Evolutionary conservation across 2,329 filamentous ascomycete species (phyloP), one percentile per base, ranked within the genome.

Genomic region (Simplicillium sp.): DNA sequence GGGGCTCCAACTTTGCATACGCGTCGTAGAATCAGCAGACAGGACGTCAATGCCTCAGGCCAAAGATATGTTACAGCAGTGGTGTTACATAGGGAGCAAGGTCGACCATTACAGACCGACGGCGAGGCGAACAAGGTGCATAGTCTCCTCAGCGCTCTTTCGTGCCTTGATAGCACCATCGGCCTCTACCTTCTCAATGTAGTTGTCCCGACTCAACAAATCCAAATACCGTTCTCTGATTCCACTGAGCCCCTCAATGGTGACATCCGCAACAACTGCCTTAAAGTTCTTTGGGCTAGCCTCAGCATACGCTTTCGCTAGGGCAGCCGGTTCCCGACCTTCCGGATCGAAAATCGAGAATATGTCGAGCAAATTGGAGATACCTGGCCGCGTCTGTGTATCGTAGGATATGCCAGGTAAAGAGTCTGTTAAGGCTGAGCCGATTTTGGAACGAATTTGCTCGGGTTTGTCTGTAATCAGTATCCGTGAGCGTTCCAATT

Each of bases 321-420:
- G 50, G 34, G 68, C 56, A 35, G 52, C 47, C 1, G 67, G 59
- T 11, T 54, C 64, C 38, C 66, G 61, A 3, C 54, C 52, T 18
- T 59, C 50, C 4, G 56, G 49, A 40, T 81, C 75, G 50, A 90
- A 77, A 46, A 86, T 76, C 17, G 79, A 80, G n/a, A 90, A 64
- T 13, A 98, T 75, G 43, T 87, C 79, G 1, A 98, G 63, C 11
- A 98, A 68, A 57, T 97, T 98, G 11, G 89, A 81, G 3, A 98
- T 84, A 0, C 88, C 92, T 0, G 90, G 90, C 17, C 92, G 72
- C 0, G 50, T 54, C 1, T 58, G 54, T 0, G 79, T 80, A 47
- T 95, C 81, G 57, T 92, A 96, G 1, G 77, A 79, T 33, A 96
- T 76, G 2, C 62, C 61, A 3, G 75, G 70, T 0, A 61, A 48